These are phyloP conservation scores for Erythrophleum ivorense DNA, from an alignment of 331 rosid genomes.

Conservation along the genomic window DNA sequence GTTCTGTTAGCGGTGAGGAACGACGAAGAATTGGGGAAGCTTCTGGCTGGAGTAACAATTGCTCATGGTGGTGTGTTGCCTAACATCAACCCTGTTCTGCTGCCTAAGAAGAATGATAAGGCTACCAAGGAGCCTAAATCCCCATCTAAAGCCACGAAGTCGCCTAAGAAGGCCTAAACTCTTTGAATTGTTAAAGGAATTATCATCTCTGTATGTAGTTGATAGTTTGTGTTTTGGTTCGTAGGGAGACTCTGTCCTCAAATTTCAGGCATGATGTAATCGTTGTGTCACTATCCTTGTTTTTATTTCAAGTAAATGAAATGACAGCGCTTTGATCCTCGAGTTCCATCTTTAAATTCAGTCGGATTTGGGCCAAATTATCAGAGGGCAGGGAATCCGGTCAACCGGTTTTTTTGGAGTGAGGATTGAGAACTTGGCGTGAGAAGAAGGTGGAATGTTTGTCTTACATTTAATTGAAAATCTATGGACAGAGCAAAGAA, in stretches of 20 bases:
- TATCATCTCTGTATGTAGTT: neutral
- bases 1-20: conserved; percentile 22
- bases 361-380: neutral
- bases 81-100: neutral
- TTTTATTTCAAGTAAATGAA: neutral
- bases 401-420: neutral
- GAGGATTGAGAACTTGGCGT: neutral
- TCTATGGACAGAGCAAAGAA: neutral
- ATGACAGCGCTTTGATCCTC: neutral
- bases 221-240: neutral
- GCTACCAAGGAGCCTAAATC: neutral
- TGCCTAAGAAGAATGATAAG: conserved; percentile 11
- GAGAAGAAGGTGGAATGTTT: neutral
- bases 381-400: conserved; percentile 23
- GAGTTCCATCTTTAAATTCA: neutral
- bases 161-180: conserved; percentile 1
- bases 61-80: conserved; percentile 22
- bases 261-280: neutral
- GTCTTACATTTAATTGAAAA: neutral
- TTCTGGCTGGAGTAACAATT: neutral
- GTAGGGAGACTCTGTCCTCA: neutral
- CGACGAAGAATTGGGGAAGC: conserved; percentile 20
- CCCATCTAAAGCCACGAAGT: conserved; percentile 8
- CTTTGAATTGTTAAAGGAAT: neutral
- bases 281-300: neutral